Evolutionary conservation across 768 basidiomycete genomes (phyloP).

Genomic region (Russula foetens): DNA sequence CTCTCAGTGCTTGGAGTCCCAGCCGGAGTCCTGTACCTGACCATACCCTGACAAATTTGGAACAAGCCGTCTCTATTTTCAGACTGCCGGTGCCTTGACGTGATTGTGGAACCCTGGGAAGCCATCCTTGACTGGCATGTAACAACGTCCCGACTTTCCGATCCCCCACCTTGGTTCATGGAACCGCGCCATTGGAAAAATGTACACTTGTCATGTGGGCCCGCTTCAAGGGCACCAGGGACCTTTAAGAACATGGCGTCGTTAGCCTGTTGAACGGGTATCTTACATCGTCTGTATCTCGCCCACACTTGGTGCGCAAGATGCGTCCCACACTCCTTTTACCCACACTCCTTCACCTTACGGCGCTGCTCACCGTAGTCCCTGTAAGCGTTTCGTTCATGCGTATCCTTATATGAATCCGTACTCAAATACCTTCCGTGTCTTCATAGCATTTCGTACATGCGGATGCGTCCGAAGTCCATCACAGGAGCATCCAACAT

Average conservation of each 20-base stretch:
- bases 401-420: neutral
- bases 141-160: neutral
- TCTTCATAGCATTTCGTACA: neutral
- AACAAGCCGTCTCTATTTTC: neutral
- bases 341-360: conserved; percentile 1
- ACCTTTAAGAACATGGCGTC: conserved; percentile 6
- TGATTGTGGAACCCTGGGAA: conserved; percentile 1
- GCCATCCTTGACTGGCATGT: neutral
- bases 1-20: neutral
- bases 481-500: neutral
- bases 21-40: neutral
- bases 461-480: neutral
- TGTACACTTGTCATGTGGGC: neutral
- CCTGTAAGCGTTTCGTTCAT: neutral
- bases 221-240: neutral
- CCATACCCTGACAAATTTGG: neutral
- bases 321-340: conserved; percentile 6
- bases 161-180: neutral
- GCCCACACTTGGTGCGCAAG: conserved; percentile 8
- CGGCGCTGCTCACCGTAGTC: neutral
- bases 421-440: neutral
- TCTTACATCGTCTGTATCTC: conserved; percentile 13
- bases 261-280: neutral
- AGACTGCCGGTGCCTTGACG: neutral
- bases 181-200: neutral